A percentile compares a stretch with the other conserved stretches of the same genome.
Conservation (phyloP, 352 stramenopile genomes). For the Globisporangium okanoganense region DNA sequence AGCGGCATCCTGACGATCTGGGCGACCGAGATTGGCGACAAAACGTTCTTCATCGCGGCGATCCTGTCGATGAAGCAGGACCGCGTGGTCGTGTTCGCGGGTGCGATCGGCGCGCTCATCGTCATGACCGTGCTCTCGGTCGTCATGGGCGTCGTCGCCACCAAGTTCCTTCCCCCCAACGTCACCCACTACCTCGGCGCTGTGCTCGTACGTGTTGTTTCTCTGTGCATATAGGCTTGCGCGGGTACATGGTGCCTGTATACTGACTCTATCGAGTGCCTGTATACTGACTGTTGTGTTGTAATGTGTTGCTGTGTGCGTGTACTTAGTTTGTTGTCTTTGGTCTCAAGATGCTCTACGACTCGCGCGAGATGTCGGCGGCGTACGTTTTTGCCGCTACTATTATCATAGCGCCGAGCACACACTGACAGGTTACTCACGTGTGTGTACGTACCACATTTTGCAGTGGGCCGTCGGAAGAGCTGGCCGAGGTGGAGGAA, state of each 20-base stretch:
- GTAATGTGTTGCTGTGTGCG: slow-evolving; percentile 1
- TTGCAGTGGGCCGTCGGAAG: slow-evolving; percentile 65
- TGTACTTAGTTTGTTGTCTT: slow-evolving; percentile 99
- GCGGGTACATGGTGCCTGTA: neutral
- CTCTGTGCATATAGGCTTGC: neutral
- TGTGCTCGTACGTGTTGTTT: slow-evolving; percentile 52
- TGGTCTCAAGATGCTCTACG: slow-evolving; percentile 92
- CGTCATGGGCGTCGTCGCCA: slow-evolving; percentile 96
- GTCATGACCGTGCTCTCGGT: slow-evolving; percentile 98
- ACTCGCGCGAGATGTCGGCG: slow-evolving; percentile 77
- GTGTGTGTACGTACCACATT: neutral
- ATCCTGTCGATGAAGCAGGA: slow-evolving; percentile 97
- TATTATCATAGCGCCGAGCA: neutral
- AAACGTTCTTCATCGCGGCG: slow-evolving; percentile 99
- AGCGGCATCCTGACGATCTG: slow-evolving; percentile 95
- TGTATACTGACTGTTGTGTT: too few species aligned
- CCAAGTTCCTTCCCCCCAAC: slow-evolving; percentile 89
- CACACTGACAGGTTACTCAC: neutral
- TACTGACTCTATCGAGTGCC: neutral
- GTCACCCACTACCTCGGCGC: slow-evolving; percentile 97
- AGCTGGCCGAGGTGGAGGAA: slow-evolving; percentile 80
- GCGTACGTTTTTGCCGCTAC: slow-evolving; percentile 30
- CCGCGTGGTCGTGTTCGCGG: slow-evolving; percentile 94
- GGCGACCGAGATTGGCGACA: slow-evolving; percentile 98
- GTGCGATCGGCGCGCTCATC: slow-evolving; percentile 92